These are phyloP conservation scores for Nannizziopsis arthrosporioides DNA, from an alignment of 2,329 filamentous ascomycete genomes.

Conservation along the genomic window DNA sequence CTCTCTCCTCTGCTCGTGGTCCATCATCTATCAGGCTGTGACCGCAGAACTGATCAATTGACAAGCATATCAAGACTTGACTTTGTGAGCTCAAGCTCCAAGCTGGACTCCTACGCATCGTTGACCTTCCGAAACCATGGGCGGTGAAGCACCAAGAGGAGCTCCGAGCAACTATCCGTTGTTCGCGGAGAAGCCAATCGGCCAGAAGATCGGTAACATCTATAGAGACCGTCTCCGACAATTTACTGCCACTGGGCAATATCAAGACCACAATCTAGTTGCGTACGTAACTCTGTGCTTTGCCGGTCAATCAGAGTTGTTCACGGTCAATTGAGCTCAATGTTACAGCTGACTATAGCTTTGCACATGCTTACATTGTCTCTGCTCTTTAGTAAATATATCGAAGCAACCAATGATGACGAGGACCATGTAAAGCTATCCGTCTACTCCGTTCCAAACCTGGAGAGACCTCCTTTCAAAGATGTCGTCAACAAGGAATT, in stretches of 20 bases:
- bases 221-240: slow-evolving; percentile 72
- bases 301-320: background rate
- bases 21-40: too few species aligned
- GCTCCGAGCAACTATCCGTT: slow-evolving; percentile 38
- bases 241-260: slow-evolving; percentile 71
- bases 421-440: slow-evolving; percentile 68
- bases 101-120: background rate
- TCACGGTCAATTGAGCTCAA: background rate
- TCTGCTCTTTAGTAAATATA: slow-evolving; percentile 49
- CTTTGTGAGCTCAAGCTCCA: background rate
- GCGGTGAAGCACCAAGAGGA: slow-evolving; percentile 27
- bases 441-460: slow-evolving; percentile 71
- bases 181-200: slow-evolving; percentile 44
- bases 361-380: background rate
- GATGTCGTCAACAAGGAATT: slow-evolving; percentile 71
- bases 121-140: slow-evolving; percentile 20
- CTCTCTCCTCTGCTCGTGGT: background rate
- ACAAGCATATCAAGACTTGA: background rate
- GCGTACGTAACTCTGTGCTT: slow-evolving; percentile 41
- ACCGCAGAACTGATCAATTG: too few species aligned
- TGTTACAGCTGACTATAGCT: background rate
- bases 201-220: slow-evolving; percentile 72
- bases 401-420: slow-evolving; percentile 56
- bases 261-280: slow-evolving; percentile 60
- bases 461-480: slow-evolving; percentile 70